Base-by-base conservation (phyloP, 306 rosid genomes). In the Potentilla sterilis region DNA sequence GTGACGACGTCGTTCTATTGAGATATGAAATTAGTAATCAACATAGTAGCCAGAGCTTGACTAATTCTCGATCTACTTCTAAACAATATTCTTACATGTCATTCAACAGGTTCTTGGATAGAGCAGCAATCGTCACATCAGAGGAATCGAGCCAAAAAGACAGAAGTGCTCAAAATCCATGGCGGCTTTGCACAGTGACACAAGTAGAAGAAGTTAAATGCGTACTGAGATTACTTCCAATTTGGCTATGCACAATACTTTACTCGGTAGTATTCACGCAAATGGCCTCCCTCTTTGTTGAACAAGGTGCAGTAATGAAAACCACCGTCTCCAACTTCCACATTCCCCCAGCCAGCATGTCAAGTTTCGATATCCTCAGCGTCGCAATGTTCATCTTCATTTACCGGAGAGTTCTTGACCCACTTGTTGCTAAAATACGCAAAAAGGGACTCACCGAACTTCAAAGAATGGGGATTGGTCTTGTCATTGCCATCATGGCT, bases 301-400 rank as follows among this genome's bases (percentile, higher is more conserved):
- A 88, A 73, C 97, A 92, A 89, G 97, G 97, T 48, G 91, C 87
- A 42, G 87, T 80, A 21, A 92, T 92, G 97, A 82, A 87, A 40
- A 88, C 92, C 19, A 78, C 62, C 67, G 42, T 92, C 6, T 81
- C 89, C n/a, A 49, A 70, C 46, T 92, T 92, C 78, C 83, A 88
- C 67, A 77, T 92, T 66, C 97, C 96, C 21, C 97, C 96, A 0
- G 97, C 97, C 69, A 87, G 96, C 87, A 92, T 92, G 97, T 90
- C 97, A 8, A 67, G 89, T 78, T 92, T 92, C 14, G 97, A 92
- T 83, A 92, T 92, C 24, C 87, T 88, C 43, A 89, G 96, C 12
- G 97, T 92, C 2, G 92, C 89, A 0, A 66, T 81, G 34, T 84
- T 90, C 83, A 90, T 90, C 76, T 89, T 89, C 89, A 64, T 90